Evolutionary conservation across 192 early-diverging fungal genomes (phyloP), one percentile per base, ranked within the genome.

Genomic region (Spizellomyces punctatus): DNA sequence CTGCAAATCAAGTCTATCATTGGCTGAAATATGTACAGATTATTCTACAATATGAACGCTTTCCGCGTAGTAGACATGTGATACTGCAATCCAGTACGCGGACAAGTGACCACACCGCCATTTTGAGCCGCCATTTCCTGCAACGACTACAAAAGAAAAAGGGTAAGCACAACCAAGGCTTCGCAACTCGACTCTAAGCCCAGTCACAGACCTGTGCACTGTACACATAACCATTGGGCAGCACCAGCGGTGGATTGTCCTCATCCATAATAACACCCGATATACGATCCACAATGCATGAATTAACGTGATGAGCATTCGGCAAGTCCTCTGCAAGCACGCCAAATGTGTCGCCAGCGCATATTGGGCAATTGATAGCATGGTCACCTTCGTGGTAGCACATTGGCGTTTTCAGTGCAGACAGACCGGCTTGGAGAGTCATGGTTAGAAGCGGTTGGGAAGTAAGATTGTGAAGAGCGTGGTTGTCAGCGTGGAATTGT

Each of bases 201-300:
- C 22, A 71, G 16, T 12, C 16, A 67, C 57, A 9, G 84, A 95
- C 94, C 80, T 88, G 77, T 41, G 79, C 79, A 8, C 93, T 95
- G 76, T 99, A 99, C 10, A 98, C 96, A 56, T 93, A 89, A 50
- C 96, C 96, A 80, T 99, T 98, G 19, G 96, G 96, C 60, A 98
- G 80, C 5, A 92, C 87, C 92, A 99, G 91, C 0, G 96, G 96
- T 55, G 91, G 89, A 75, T 99, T 99, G 78, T 96, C 89, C 75
- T 94, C 96, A 76, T 97, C 90, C 93, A 99, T 98, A 41, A 95
- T 94, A 47, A 90, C 86, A 17, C 95, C 95, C 36, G 90, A 90
- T 27, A 98, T 88, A 12, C 93, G 85, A 79, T 96, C 98, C 19
- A 99, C 96, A 36, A 98, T 81, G 46, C 89, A 94, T 1, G 93